Evolutionary conservation across 805 yeast genomes (phyloP).

Genomic region (Limtongia smithiae): DNA sequence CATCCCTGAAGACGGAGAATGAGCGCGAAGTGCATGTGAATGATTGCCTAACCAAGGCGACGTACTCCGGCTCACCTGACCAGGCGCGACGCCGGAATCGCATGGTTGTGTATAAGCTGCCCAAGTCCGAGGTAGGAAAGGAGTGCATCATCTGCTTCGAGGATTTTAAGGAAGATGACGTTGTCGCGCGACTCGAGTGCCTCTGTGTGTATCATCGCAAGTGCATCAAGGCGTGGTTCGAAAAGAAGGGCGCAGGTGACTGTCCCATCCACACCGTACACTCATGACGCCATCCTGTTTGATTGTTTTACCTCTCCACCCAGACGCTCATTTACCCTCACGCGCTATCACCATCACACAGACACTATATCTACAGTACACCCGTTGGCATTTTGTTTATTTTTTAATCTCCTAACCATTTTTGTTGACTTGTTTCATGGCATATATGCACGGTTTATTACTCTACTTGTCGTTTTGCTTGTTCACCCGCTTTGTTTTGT

Average conservation of each 20-base stretch:
- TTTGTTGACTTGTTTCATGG: no score
- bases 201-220: conserved; percentile 88
- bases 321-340: no score
- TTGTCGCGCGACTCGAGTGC: conserved; percentile 89
- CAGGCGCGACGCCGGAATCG: conserved; percentile 59
- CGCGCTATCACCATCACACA: no score
- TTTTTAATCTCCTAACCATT: no score
- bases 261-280: conserved; percentile 77
- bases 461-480: no score
- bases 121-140: conserved; percentile 44
- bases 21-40: conserved; percentile 65
- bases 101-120: conserved; percentile 71
- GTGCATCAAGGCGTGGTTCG: conserved; percentile 90
- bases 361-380: no score
- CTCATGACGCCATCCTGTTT: conserved; percentile 12
- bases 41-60: conserved; percentile 57
- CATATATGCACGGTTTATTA: no score
- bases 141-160: conserved; percentile 96
- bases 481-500: no score
- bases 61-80: conserved; percentile 60
- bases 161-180: conserved; percentile 78
- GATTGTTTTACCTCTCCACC: no score
- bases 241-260: conserved; percentile 75
- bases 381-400: no score
- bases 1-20: conserved; percentile 32